Percentiles rank a stretch among this genome's conserved stretches.
These are phyloP conservation scores for Mucuna pruriens DNA, from an alignment of 306 rosid genomes.

Conservation along the genomic window DNA sequence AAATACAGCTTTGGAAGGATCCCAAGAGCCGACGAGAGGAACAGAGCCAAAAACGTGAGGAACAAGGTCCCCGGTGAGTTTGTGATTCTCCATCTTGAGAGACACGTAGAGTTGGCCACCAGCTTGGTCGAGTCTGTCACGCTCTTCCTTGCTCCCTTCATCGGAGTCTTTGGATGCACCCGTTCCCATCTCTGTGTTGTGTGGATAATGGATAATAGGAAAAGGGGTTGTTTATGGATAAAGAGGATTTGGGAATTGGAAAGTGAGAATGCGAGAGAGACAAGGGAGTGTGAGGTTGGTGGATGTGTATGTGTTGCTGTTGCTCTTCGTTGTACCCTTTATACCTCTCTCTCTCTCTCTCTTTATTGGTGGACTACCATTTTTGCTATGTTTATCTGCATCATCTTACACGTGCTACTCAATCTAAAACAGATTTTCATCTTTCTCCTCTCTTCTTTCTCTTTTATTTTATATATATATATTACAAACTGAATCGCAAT, in stretches of 20 bases:
- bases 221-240: neutral
- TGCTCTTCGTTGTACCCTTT: neutral
- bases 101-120: slow-evolving; percentile 93
- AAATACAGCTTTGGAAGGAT: slow-evolving; percentile 84
- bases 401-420: slow-evolving; percentile 2
- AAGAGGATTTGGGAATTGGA: neutral
- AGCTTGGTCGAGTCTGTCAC: slow-evolving; percentile 60
- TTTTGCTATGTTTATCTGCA: neutral
- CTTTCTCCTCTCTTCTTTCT: no score
- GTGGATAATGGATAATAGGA: slow-evolving; percentile 7
- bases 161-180: slow-evolving; percentile 66
- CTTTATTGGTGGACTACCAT: neutral
- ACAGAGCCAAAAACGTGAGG: slow-evolving; percentile 96
- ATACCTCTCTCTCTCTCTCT: neutral
- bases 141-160: slow-evolving; percentile 56
- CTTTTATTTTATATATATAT: no score
- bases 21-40: slow-evolving; percentile 94
- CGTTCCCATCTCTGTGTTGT: slow-evolving; percentile 67
- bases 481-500: no score
- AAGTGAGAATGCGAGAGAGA: neutral
- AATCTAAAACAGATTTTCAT: neutral
- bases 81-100: slow-evolving; percentile 85
- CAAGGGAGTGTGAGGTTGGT: neutral
- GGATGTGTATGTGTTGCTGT: neutral
- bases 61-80: slow-evolving; percentile 78